These are phyloP conservation scores for Lobulomyces angularis DNA, from an alignment of 192 early-diverging fungal species.

Conservation along the genomic window DNA sequence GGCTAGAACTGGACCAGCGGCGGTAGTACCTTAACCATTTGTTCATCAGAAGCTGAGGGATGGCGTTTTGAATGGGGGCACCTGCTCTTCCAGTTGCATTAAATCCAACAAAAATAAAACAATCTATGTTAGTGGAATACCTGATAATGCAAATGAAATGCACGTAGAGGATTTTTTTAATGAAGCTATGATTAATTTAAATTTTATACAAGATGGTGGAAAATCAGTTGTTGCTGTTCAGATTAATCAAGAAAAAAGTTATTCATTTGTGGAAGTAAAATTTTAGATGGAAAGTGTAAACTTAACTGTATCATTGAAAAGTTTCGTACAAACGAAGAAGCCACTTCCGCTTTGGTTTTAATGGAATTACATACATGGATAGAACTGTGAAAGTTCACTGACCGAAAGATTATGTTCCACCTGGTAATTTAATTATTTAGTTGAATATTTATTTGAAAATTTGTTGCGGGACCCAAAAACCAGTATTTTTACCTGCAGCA, in stretches of 20 bases:
- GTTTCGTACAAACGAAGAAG: slow-evolving; percentile 81
- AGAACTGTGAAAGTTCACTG: slow-evolving; percentile 79
- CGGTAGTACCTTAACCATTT: slow-evolving; percentile 20
- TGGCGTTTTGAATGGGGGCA: slow-evolving; percentile 31
- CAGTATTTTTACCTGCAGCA: slow-evolving; percentile 27
- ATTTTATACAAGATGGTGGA: slow-evolving; percentile 55
- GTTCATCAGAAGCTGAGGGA: slow-evolving; percentile 20
- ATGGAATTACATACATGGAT: slow-evolving; percentile 75
- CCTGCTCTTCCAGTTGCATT: slow-evolving; percentile 33
- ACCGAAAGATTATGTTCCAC: slow-evolving; percentile 81
- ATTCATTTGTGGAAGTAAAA: slow-evolving; percentile 85
- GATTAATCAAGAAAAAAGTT: slow-evolving; percentile 88
- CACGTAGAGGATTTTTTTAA: slow-evolving; percentile 75
- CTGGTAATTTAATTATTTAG: slow-evolving; percentile 28
- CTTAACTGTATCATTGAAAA: slow-evolving; percentile 20
- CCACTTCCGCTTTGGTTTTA: slow-evolving; percentile 85
- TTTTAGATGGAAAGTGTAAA: neutral
- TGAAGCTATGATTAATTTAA: slow-evolving; percentile 62
- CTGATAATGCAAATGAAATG: slow-evolving; percentile 36
- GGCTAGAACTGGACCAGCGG: slow-evolving; percentile 31
- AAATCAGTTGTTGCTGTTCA: slow-evolving; percentile 65
- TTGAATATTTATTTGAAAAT: slow-evolving; percentile 24
- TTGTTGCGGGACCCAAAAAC: neutral
- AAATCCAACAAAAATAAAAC: slow-evolving; percentile 48
- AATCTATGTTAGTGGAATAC: slow-evolving; percentile 92